phyloP scores from a whole-genome alignment of 139 green algal species.

The Auxenochlorella pyrenoidosa region DNA sequence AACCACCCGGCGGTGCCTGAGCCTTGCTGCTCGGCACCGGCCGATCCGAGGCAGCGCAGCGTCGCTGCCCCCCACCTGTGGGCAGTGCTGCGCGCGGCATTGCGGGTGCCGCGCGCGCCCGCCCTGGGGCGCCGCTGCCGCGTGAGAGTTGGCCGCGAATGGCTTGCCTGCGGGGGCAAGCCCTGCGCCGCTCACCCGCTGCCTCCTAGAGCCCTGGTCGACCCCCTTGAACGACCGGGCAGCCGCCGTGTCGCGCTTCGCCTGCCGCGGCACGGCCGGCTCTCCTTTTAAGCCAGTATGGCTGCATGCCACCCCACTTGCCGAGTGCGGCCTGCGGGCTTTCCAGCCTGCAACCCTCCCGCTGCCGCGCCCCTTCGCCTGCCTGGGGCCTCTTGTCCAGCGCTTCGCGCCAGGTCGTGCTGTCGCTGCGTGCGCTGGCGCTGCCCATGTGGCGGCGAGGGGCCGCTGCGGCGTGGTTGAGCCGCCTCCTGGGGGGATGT shows the following conservation, averaged over 20 bases:
- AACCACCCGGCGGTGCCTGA: neutral
- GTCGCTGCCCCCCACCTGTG: conserved; percentile 5
- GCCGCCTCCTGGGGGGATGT: neutral
- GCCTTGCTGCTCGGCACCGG: no score
- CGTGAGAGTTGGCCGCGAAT: conserved; percentile 18
- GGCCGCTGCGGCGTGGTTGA: neutral
- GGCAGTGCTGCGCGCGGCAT: neutral
- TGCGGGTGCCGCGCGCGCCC: neutral
- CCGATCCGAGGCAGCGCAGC: neutral
- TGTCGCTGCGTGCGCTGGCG: neutral
- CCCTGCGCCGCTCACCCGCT: conserved; percentile 17
- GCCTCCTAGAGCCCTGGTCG: neutral
- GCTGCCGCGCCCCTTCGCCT: neutral
- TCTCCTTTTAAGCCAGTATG: neutral
- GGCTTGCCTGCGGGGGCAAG: conserved; percentile 9
- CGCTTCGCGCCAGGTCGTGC: conserved; percentile 1
- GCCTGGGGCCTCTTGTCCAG: neutral
- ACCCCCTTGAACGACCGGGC: no score
- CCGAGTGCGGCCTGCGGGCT: neutral
- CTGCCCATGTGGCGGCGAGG: neutral
- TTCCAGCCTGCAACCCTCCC: neutral
- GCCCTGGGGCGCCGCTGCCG: conserved; percentile 11
- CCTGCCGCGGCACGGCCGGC: conserved; percentile 21
- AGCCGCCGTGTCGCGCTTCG: neutral
- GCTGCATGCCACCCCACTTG: neutral